Evolutionary conservation across 768 basidiomycete genomes (phyloP).

Genomic region (Suillus placidus): DNA sequence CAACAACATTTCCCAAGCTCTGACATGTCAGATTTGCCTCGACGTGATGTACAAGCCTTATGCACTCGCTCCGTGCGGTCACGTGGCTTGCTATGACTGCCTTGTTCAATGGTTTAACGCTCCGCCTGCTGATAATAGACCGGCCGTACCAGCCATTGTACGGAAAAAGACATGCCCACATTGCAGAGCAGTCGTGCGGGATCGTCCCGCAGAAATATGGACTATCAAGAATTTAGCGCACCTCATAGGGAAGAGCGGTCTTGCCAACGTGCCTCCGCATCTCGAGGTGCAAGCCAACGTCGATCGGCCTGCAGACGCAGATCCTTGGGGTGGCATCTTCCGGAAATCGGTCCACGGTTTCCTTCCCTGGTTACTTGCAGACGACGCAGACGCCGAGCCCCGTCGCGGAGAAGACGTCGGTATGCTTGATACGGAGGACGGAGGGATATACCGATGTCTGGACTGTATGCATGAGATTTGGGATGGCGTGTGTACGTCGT

Average conservation of each 20-base stretch:
- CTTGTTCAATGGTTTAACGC: constrained; percentile 78
- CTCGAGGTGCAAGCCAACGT: constrained; percentile 26
- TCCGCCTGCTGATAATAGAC: constrained; percentile 33
- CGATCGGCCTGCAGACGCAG: constrained; percentile 35
- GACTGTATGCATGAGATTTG: constrained; percentile 81
- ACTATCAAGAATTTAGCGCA: constrained; percentile 50
- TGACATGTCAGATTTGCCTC: constrained; percentile 80
- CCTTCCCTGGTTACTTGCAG: constrained; percentile 23
- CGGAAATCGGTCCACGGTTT: constrained; percentile 24
- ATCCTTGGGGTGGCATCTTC: constrained; percentile 75
- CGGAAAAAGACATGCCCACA: constrained; percentile 48
- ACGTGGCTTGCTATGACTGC: constrained; percentile 70
- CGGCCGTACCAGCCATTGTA: constrained; percentile 28
- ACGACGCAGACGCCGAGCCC: constrained; percentile 23
- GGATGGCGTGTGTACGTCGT: constrained; percentile 65
- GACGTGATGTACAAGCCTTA: constrained; percentile 75
- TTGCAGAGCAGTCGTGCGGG: constrained; percentile 46
- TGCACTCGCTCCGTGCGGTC: constrained; percentile 75
- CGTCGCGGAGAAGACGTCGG: constrained; percentile 49
- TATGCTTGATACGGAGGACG: constrained; percentile 74
- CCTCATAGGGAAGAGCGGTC: constrained; percentile 53
- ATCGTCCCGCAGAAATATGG: constrained; percentile 52
- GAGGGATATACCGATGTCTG: constrained; percentile 73
- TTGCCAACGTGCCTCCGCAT: constrained; percentile 34
- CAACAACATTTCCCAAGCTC: constrained; percentile 57